A percentile compares a stretch with the other conserved stretches of the same genome.
phyloP scores from a whole-genome alignment of 306 rosid genomes.

The Quillaja saponaria region DNA sequence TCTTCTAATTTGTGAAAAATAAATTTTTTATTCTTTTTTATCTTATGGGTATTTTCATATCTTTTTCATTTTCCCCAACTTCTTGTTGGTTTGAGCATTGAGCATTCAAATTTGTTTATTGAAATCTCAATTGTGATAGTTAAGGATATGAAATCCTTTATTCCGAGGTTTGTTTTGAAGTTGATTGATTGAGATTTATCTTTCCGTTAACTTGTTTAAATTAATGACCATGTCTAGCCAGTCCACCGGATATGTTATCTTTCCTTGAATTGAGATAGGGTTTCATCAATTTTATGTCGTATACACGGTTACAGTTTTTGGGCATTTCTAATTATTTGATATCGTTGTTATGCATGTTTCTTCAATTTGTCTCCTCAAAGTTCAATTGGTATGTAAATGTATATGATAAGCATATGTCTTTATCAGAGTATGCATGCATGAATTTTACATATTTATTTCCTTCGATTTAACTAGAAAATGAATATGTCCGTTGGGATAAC shows the following conservation, averaged over 20 bases:
- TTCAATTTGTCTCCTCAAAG: slow-evolving; percentile 19
- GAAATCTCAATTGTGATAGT: slow-evolving; percentile 19
- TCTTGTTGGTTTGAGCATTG: slow-evolving; percentile 21
- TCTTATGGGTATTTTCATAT: slow-evolving; percentile 16
- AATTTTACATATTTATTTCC: too few relatives aligned
- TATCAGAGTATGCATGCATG: slow-evolving; percentile 4
- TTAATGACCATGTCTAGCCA: slow-evolving; percentile 20
- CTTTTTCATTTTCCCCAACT: slow-evolving; percentile 12
- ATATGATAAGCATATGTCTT: slow-evolving; percentile 15
- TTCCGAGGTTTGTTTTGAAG: slow-evolving; percentile 37
- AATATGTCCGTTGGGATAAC: too few relatives aligned
- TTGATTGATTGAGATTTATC: slow-evolving; percentile 21
- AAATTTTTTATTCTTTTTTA: slow-evolving; percentile 10
- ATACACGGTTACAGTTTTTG: slow-evolving; percentile 5
- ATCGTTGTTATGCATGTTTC: slow-evolving; percentile 22
- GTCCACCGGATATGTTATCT: slow-evolving; percentile 26
- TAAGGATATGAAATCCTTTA: slow-evolving; percentile 28
- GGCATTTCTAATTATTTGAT: slow-evolving; percentile 17
- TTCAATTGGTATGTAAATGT: slow-evolving; percentile 21
- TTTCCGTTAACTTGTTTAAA: slow-evolving; percentile 13
- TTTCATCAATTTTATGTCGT: slow-evolving; percentile 21
- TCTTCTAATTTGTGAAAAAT: slow-evolving; percentile 4
- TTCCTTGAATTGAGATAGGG: slow-evolving; percentile 19
- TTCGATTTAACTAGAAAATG: too few relatives aligned
- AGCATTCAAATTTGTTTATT: slow-evolving; percentile 5